Conservation (phyloP, 2,329 filamentous ascomycete species). For the Dothideomycetidae sp. region DNA sequence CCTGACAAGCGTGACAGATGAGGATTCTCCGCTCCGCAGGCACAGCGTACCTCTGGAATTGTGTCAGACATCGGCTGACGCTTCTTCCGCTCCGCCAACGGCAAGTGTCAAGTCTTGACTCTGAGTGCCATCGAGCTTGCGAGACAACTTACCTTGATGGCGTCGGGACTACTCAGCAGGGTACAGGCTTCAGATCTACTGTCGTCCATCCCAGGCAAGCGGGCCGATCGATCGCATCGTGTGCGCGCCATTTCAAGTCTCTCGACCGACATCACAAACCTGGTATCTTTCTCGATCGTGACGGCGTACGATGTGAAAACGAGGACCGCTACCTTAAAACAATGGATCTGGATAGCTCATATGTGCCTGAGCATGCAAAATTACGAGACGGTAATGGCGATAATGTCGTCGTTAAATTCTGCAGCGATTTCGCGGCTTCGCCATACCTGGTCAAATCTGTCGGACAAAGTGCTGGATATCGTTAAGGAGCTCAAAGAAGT, state of each 20-base stretch:
- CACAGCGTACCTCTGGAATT: neutral
- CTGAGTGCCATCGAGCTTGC: conserved; percentile 86
- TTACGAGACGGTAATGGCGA: conserved; percentile 93
- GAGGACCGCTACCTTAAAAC: conserved; percentile 78
- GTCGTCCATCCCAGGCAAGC: conserved; percentile 85
- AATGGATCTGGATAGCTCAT: conserved; percentile 91
- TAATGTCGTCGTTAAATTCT: conserved; percentile 85
- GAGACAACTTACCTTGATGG: conserved; percentile 81
- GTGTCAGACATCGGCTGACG: no score
- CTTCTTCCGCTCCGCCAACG: no score
- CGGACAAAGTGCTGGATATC: conserved; percentile 64
- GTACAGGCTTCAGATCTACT: conserved; percentile 88
- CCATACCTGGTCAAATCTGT: conserved; percentile 83
- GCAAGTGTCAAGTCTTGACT: conserved; percentile 69
- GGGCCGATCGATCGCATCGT: conserved; percentile 64
- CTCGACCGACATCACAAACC: conserved; percentile 80
- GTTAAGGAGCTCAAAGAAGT: conserved; percentile 69
- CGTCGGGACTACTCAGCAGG: conserved; percentile 79
- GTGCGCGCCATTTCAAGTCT: conserved; percentile 88
- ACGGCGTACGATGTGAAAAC: conserved; percentile 84
- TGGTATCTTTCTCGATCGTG: conserved; percentile 87
- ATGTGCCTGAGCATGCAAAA: conserved; percentile 83
- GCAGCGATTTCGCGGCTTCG: conserved; percentile 79
- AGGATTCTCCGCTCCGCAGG: neutral
- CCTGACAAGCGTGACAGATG: neutral